Conservation (phyloP, 2,329 filamentous ascomycete genomes). For the Diaporthe vexans region DNA sequence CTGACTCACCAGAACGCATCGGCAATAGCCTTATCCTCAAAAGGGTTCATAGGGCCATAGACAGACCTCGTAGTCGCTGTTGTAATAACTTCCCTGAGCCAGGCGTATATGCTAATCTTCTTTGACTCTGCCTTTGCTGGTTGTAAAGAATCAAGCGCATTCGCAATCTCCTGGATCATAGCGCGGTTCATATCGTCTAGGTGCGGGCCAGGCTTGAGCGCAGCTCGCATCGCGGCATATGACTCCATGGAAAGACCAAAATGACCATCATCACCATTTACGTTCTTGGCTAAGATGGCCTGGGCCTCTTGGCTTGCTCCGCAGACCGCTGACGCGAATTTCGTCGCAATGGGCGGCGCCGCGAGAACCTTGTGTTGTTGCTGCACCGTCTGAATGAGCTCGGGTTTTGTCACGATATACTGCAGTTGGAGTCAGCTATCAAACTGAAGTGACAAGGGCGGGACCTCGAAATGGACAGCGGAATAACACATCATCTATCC, state of each 20-base stretch:
- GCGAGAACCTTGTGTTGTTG: slow-evolving; percentile 53
- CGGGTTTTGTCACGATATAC: slow-evolving; percentile 56
- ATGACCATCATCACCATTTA: slow-evolving; percentile 54
- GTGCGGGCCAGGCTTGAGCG: slow-evolving; percentile 49
- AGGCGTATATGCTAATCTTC: slow-evolving; percentile 44
- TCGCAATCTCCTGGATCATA: slow-evolving; percentile 51
- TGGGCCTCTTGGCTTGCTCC: slow-evolving; percentile 49
- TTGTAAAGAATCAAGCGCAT: slow-evolving; percentile 39
- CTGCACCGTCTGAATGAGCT: slow-evolving; percentile 55
- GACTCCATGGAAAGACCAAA: slow-evolving; percentile 52
- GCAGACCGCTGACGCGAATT: slow-evolving; percentile 50
- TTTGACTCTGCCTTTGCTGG: slow-evolving; percentile 36
- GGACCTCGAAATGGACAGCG: too few relatives aligned
- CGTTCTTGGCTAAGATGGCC: slow-evolving; percentile 49
- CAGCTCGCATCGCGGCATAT: slow-evolving; percentile 51
- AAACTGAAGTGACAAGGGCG: too few relatives aligned
- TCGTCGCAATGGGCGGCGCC: slow-evolving; percentile 55
- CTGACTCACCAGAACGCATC: slow-evolving; percentile 53
- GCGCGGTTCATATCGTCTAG: slow-evolving; percentile 53
- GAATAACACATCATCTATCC: too few relatives aligned
- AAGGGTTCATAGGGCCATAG: slow-evolving; percentile 59
- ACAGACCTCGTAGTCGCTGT: slow-evolving; percentile 55
- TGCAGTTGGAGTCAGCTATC: too few relatives aligned
- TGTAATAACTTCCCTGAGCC: slow-evolving; percentile 51
- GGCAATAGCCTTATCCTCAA: slow-evolving; percentile 51